Conservation (phyloP, 257 asterid genomes). For the Striga asiatica region DNA sequence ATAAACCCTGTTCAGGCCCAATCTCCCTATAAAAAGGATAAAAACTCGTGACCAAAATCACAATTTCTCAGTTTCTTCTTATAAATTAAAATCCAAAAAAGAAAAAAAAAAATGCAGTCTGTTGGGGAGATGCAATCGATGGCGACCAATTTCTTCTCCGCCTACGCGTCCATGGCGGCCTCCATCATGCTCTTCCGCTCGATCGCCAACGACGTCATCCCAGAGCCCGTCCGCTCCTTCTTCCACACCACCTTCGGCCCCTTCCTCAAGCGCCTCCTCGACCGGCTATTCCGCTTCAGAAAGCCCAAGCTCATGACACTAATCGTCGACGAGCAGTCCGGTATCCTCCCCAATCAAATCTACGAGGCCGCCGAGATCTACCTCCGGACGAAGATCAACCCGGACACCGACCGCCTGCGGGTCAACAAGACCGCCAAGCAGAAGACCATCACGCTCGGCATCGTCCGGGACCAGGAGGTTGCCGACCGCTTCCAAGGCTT, state of each 20-base stretch:
- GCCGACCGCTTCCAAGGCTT: conserved; percentile 22
- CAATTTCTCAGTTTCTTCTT: too few relatives aligned
- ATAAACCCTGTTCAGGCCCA: too few relatives aligned
- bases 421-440: conserved; percentile 44
- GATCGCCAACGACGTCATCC: conserved; percentile 44
- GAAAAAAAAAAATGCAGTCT: conserved; percentile 23
- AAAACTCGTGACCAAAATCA: too few relatives aligned
- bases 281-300: conserved; percentile 23
- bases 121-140: conserved; percentile 40
- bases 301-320: conserved; percentile 30
- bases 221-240: conserved; percentile 25
- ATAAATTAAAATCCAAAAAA: too few relatives aligned
- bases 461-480: conserved; percentile 46
- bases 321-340: conserved; percentile 54
- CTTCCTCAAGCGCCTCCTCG: conserved; percentile 18
- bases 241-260: conserved; percentile 21
- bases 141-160: conserved; percentile 49
- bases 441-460: conserved; percentile 29
- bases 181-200: conserved; percentile 64
- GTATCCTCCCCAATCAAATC: conserved; percentile 45
- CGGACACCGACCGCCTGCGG: conserved; percentile 35
- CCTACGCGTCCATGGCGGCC: conserved; percentile 72
- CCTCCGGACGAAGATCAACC: conserved; percentile 47
- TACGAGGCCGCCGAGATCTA: conserved; percentile 65
- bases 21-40: too few relatives aligned